Evolutionary conservation across 208 protist species (phyloP).

Genomic region (Entamoeba nuttalli): DNA sequence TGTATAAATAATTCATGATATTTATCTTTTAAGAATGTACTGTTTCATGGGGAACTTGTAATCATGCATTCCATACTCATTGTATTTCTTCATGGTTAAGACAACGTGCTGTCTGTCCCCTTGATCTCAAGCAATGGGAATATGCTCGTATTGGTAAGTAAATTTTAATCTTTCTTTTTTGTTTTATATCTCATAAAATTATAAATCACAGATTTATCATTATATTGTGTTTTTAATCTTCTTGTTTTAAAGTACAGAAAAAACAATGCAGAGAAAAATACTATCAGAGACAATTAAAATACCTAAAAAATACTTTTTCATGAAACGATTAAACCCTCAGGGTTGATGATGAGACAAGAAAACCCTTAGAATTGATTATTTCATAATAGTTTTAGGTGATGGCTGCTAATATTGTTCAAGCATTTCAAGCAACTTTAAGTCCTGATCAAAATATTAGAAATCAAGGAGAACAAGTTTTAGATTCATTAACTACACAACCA

Average conservation of each 20-base stretch:
- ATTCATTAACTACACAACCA: background rate
- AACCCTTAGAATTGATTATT: background rate
- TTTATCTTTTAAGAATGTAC: background rate
- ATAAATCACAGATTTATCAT: no score
- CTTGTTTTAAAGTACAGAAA: no score
- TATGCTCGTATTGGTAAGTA: background rate
- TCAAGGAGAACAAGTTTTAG: background rate
- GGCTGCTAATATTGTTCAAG: background rate
- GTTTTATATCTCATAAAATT: no score
- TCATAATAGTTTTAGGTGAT: background rate
- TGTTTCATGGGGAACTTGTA: conserved; percentile 18
- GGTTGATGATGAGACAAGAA: background rate
- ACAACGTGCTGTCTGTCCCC: background rate
- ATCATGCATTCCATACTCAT: conserved; percentile 14
- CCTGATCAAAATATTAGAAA: background rate
- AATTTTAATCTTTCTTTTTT: background rate
- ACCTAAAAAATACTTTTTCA: no score
- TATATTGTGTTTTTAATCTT: no score
- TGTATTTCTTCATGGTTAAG: conserved; percentile 11
- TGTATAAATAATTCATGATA: background rate
- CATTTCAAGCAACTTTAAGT: background rate
- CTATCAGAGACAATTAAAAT: no score
- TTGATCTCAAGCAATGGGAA: background rate
- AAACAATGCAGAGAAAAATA: no score
- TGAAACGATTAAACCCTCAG: no score